These are phyloP conservation scores for Boletus reticuloceps DNA, from an alignment of 768 basidiomycete genomes.

Conservation along the genomic window DNA sequence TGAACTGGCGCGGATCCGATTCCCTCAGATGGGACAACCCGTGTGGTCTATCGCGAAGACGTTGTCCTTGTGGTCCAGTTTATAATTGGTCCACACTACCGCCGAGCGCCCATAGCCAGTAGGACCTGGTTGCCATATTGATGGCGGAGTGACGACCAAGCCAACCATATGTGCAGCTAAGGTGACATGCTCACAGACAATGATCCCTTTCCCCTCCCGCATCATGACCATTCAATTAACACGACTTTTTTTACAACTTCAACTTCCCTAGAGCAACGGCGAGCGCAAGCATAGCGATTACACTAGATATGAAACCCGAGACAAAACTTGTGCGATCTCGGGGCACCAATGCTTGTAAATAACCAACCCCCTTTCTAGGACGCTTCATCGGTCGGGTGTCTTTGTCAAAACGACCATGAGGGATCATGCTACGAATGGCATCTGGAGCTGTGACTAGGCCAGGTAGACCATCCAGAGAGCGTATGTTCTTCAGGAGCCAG, in stretches of 20 bases:
- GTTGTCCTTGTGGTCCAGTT: too few relatives aligned
- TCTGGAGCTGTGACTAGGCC: constrained; percentile 36
- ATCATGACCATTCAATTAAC: too few relatives aligned
- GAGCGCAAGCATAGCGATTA: constrained; percentile 6
- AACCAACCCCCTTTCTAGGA: neutral
- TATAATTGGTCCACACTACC: too few relatives aligned
- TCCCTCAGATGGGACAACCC: neutral
- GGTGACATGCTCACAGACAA: too few relatives aligned
- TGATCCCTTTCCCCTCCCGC: too few relatives aligned
- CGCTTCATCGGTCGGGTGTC: constrained; percentile 11
- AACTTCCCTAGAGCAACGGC: constrained; percentile 6
- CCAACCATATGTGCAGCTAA: too few relatives aligned
- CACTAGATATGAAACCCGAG: constrained; percentile 19
- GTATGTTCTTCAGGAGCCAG: constrained; percentile 48
- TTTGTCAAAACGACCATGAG: constrained; percentile 19
- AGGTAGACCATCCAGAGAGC: constrained; percentile 57
- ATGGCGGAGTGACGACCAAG: too few relatives aligned
- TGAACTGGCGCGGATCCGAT: neutral
- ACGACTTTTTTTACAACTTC: neutral
- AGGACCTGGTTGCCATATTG: too few relatives aligned
- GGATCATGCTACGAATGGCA: constrained; percentile 8
- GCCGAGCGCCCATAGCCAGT: too few relatives aligned
- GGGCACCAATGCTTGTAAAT: neutral
- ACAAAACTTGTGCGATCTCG: constrained; percentile 9
- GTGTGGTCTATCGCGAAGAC: neutral